Conservation (phyloP, 2,329 filamentous ascomycete species). For the Fusarium odoratissimum region DNA sequence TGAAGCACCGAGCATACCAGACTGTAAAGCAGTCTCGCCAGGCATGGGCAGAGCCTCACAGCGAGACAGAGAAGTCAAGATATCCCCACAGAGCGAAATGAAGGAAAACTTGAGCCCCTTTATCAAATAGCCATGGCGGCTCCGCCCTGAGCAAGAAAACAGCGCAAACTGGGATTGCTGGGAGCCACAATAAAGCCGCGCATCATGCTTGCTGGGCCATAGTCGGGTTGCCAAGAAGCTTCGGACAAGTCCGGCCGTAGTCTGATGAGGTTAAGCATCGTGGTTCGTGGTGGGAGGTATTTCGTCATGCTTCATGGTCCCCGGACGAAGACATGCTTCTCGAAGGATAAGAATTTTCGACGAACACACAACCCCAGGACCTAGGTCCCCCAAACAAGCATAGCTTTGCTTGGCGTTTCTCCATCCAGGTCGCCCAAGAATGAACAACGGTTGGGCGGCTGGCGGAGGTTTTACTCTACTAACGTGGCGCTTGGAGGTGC, state of each 20-base stretch:
- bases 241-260: conserved; percentile 46
- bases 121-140: conserved; percentile 33
- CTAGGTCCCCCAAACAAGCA: conserved; percentile 17
- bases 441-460: conserved; percentile 34
- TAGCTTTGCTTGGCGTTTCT: conserved; percentile 32
- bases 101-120: conserved; percentile 40
- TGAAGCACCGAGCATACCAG: conserved; percentile 46
- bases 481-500: conserved; percentile 21
- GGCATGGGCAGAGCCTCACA: conserved; percentile 35
- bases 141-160: conserved; percentile 39
- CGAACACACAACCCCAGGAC: conserved; percentile 20
- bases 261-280: conserved; percentile 38
- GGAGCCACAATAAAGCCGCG: conserved; percentile 41
- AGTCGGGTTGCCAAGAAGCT: conserved; percentile 41
- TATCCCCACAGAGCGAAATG: conserved; percentile 33
- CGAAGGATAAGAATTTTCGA: conserved; percentile 46
- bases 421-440: conserved; percentile 24
- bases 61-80: conserved; percentile 4
- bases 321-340: conserved; percentile 46
- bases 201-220: conserved; percentile 41
- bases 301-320: conserved; percentile 37
- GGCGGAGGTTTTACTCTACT: conserved; percentile 30
- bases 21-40: conserved; percentile 23
- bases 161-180: conserved; percentile 33
- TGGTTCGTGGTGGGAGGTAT: conserved; percentile 30